Percentiles rank a stretch among this genome's conserved stretches.
phyloP scores from a whole-genome alignment of 495 filamentous ascomycete species.

The Aspergillus ellipticus region DNA sequence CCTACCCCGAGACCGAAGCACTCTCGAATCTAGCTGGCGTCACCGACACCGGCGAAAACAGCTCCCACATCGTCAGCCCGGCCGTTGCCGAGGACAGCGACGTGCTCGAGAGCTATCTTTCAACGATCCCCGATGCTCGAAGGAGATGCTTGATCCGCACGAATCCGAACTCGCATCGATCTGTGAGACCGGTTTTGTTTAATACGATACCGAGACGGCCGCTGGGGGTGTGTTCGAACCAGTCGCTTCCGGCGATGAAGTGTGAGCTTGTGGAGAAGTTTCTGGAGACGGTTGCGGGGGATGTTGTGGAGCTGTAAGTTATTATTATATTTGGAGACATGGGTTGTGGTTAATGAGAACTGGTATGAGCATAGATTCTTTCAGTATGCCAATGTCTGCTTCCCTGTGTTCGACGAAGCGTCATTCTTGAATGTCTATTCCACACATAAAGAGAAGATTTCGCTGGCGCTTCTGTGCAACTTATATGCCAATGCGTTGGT shows the following conservation, averaged over 20 bases:
- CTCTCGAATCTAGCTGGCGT: conserved; percentile 15
- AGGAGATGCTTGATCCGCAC: conserved; percentile 32
- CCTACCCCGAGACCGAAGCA: too few relatives aligned
- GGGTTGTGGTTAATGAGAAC: neutral
- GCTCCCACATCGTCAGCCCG: conserved; percentile 32
- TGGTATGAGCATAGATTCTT: conserved; percentile 32
- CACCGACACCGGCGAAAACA: conserved; percentile 19
- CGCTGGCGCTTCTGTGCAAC: conserved; percentile 31
- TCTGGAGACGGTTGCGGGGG: conserved; percentile 27
- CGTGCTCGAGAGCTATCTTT: conserved; percentile 29
- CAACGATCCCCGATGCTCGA: conserved; percentile 10
- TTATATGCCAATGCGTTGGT: conserved; percentile 33
- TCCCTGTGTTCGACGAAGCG: conserved; percentile 37
- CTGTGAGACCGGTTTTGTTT: conserved; percentile 58
- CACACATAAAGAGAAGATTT: conserved; percentile 24
- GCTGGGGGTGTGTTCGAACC: conserved; percentile 21
- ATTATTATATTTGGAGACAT: neutral
- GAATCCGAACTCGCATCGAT: conserved; percentile 16
- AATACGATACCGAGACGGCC: conserved; percentile 49
- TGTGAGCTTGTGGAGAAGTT: conserved; percentile 38
- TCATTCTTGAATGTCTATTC: conserved; percentile 22
- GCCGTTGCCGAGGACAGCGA: conserved; percentile 29
- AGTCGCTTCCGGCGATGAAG: conserved; percentile 27
- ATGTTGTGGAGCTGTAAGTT: conserved; percentile 31
- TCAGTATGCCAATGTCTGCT: conserved; percentile 30